Evolutionary conservation across 1,139 yeast species (phyloP).

Genomic region (Yamadazyma friedrichii): DNA sequence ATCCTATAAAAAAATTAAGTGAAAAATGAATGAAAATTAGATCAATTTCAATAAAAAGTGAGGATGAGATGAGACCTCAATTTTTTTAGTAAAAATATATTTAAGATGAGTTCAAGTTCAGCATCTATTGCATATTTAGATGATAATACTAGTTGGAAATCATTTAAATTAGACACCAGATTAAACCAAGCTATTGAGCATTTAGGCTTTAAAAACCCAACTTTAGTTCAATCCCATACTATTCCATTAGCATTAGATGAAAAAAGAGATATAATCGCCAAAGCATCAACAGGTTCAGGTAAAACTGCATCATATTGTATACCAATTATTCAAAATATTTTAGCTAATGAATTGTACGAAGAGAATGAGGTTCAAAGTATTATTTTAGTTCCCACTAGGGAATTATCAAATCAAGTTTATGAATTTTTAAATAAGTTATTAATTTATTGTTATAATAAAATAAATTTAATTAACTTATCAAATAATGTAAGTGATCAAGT

Average conservation of each 20-base stretch:
- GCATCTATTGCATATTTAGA: slow-evolving; percentile 69
- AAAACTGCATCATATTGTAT: slow-evolving; percentile 83
- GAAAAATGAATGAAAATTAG: neutral
- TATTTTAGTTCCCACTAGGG: slow-evolving; percentile 82
- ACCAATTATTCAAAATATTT: slow-evolving; percentile 71
- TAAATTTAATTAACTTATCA: slow-evolving; percentile 72
- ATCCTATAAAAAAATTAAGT: too few species aligned
- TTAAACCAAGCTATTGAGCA: slow-evolving; percentile 80
- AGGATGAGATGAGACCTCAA: slow-evolving; percentile 11
- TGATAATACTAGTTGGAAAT: slow-evolving; percentile 67
- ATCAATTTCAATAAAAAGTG: too few species aligned
- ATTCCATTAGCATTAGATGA: slow-evolving; percentile 88
- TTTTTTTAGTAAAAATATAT: slow-evolving; percentile 1
- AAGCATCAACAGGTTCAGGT: slow-evolving; percentile 90
- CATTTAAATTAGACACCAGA: slow-evolving; percentile 75
- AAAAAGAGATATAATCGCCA: slow-evolving; percentile 81
- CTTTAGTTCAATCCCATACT: slow-evolving; percentile 87
- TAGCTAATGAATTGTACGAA: slow-evolving; percentile 30
- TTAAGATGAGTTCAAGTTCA: slow-evolving; percentile 21
- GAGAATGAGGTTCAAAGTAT: slow-evolving; percentile 47
- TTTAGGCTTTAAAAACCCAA: slow-evolving; percentile 81
- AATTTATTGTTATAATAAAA: slow-evolving; percentile 65
- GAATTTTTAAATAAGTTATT: slow-evolving; percentile 68
- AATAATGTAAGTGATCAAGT: slow-evolving; percentile 73
- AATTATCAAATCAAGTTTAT: slow-evolving; percentile 79